Conservation (phyloP, 108 stramenopile species). For the Cyclotella distinguenda region DNA sequence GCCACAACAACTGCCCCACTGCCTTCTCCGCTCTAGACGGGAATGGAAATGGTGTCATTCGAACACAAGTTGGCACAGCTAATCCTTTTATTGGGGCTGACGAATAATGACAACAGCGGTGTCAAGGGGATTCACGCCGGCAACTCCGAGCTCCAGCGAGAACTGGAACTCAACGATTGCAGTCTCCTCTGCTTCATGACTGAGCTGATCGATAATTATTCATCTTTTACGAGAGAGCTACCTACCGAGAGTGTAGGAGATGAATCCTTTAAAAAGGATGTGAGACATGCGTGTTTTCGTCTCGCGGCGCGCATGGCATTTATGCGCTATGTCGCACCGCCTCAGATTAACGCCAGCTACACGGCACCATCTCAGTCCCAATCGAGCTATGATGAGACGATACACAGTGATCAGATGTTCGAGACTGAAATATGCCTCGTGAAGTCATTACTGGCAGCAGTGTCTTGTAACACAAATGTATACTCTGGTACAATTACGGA, state of each 20-base stretch:
- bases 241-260: background rate
- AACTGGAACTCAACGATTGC: conserved; percentile 33
- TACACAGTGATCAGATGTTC: conserved; percentile 10
- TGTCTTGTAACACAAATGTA: background rate
- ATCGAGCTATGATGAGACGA: too few species aligned
- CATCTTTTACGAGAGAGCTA: background rate
- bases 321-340: conserved; percentile 21
- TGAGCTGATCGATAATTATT: conserved; percentile 19
- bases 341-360: background rate
- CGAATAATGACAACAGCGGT: too few species aligned
- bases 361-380: background rate
- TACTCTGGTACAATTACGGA: background rate
- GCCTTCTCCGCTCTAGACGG: too few species aligned
- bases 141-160: conserved; percentile 10
- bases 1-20: too few species aligned
- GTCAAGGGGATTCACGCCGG: too few species aligned
- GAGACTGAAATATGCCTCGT: conserved; percentile 18
- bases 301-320: conserved; percentile 21
- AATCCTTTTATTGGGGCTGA: too few species aligned
- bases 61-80: too few species aligned
- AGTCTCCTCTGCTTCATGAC: conserved; percentile 19
- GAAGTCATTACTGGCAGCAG: background rate
- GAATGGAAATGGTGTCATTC: too few species aligned
- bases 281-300: conserved; percentile 12
- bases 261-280: background rate